Evolutionary conservation across 2,329 filamentous ascomycete species (phyloP).

Genomic region (Fusarium sp.): DNA sequence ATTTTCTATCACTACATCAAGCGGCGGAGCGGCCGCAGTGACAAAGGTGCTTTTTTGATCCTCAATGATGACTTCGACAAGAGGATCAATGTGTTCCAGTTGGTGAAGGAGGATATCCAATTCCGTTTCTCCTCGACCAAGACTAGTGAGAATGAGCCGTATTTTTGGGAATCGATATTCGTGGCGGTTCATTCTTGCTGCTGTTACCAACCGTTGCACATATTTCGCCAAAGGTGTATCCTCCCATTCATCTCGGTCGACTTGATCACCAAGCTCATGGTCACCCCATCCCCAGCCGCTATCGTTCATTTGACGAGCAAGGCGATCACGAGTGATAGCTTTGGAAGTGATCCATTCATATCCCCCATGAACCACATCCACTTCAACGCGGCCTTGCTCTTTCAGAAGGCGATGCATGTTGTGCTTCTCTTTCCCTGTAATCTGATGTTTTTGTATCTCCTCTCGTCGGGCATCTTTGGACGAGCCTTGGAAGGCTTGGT

Average conservation of each 20-base stretch:
- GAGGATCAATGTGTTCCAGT: conserved; percentile 48
- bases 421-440: conserved; percentile 47
- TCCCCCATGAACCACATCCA: conserved; percentile 55
- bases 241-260: conserved; percentile 54
- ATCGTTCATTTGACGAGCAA: conserved; percentile 58
- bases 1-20: conserved; percentile 49
- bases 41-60: conserved; percentile 48
- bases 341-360: conserved; percentile 54
- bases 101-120: conserved; percentile 53
- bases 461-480: conserved; percentile 45
- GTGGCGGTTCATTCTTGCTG: conserved; percentile 54
- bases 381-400: conserved; percentile 52
- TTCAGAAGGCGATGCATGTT: conserved; percentile 52
- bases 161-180: conserved; percentile 56
- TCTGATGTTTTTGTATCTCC: conserved; percentile 42
- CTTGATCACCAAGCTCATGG: conserved; percentile 49
- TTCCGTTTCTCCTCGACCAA: conserved; percentile 47
- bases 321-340: conserved; percentile 50
- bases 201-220: conserved; percentile 52
- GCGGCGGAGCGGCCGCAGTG: conserved; percentile 38
- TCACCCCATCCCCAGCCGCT: conserved; percentile 59
- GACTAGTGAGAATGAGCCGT: conserved; percentile 53
- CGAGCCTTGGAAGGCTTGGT: conserved; percentile 53
- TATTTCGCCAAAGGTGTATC: conserved; percentile 53
- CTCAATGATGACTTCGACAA: conserved; percentile 53